Evolutionary conservation across 305 asterid genomes (phyloP), one percentile per base, ranked within the genome.

Genomic region (Lippia alba): DNA sequence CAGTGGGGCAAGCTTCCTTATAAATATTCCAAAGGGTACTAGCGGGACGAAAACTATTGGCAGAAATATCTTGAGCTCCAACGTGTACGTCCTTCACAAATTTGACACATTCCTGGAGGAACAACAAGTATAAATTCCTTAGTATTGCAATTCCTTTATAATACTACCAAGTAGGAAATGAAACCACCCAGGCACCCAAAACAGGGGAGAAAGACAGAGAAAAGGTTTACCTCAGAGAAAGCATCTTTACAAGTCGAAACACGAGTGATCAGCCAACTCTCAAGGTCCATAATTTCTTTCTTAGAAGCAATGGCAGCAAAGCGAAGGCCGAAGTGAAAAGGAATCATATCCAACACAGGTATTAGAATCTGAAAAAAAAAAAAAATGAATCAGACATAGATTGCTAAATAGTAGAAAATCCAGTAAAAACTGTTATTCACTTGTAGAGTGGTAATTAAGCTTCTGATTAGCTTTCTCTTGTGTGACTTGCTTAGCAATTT

Each of bases 231-330:
- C 99, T 89, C 94, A 58, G 75, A 91, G 83, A 96, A 92, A 58
- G 80, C 82, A 77, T 89, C 96, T 80, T 83, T 90, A 73, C 75
- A 80, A 59, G 85, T 74, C 55, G 67, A 74, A 67, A 96, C 79
- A 72, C 83, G 88, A 70, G 79, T 70, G 79, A 62, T 81, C 87
- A 96, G 76, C 98, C 98, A 96, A 73, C 78, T 84, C 81, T 92
- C 98, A 74, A 92, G 84, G 83, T 96, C 98, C 80, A 91, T 41
- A 61, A 85, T 76, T 63, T 88, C 97, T 84, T 85, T 92, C 76
- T 76, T 86, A 61, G 91, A 92, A 83, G 98, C 95, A 86, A 92
- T 74, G 33, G 87, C 92, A 89, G 91, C 96, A 71, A 96, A 84
- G 74, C 93, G 90, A 77, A 92, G 80, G 72, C 92, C 91, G 68